These are phyloP conservation scores for Lagenidium sp. DNA, from an alignment of 352 stramenopile species.

Conservation along the genomic window DNA sequence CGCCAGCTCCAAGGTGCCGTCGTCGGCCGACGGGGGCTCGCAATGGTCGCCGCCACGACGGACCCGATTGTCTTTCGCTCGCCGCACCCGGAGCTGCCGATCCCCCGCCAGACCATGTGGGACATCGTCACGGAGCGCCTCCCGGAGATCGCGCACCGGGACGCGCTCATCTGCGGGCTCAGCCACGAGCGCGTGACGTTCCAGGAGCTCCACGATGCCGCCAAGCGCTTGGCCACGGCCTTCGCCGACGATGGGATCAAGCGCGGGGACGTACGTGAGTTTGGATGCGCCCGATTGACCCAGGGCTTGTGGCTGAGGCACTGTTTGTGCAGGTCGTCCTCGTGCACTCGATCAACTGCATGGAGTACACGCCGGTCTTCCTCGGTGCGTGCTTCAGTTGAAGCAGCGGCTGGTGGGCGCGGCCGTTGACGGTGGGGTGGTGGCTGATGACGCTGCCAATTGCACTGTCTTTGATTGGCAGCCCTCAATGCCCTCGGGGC, in stretches of 20 bases:
- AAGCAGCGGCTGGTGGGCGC: no score
- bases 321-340: conserved; percentile 23
- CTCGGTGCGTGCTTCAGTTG: conserved; percentile 26
- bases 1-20: no score
- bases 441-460: no score
- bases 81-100: conserved; percentile 29
- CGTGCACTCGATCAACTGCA: conserved; percentile 45
- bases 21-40: no score
- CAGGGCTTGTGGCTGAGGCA: no score
- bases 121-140: conserved; percentile 23
- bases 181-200: conserved; percentile 41
- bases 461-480: not conserved
- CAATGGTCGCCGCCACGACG: no score
- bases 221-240: conserved; percentile 27
- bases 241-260: conserved; percentile 34
- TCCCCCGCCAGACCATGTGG: conserved; percentile 43
- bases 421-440: no score
- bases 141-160: conserved; percentile 20
- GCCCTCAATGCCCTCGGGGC: conserved; percentile 30
- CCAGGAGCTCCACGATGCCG: conserved; percentile 24
- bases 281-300: no score
- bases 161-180: conserved; percentile 47
- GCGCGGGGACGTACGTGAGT: conserved; percentile 37
- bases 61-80: no score
- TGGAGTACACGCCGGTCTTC: conserved; percentile 35